Conservation (phyloP, 2,329 filamentous ascomycete genomes). For the Epichloe hybrida region DNA sequence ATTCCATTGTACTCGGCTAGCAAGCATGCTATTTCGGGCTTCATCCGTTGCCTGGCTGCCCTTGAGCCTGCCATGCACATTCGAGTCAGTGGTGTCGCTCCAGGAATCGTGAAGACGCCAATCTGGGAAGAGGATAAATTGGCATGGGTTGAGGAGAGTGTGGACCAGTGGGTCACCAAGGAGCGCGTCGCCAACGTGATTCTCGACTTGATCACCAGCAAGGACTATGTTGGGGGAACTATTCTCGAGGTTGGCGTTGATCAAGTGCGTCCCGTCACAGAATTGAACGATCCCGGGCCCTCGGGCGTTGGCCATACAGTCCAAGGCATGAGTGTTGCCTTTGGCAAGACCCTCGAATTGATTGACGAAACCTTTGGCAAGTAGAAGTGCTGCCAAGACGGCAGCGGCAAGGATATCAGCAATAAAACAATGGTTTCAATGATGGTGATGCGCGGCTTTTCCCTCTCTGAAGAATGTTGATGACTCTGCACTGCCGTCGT, state of each 20-base stretch:
- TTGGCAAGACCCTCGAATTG: not conserved
- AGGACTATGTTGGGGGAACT: slow-evolving; percentile 15
- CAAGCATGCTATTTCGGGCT: slow-evolving; percentile 16
- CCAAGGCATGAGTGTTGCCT: not conserved
- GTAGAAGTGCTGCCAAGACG: not conserved
- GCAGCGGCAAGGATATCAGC: too few relatives aligned
- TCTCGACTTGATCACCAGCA: slow-evolving; percentile 18
- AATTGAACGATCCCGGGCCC: slow-evolving; percentile 7
- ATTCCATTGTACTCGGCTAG: slow-evolving; percentile 17
- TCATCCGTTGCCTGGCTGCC: slow-evolving; percentile 18
- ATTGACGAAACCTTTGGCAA: slow-evolving; percentile 3
- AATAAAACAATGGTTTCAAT: too few relatives aligned
- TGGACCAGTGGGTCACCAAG: slow-evolving; percentile 20
- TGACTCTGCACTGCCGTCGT: too few relatives aligned
- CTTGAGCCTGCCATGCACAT: slow-evolving; percentile 17
- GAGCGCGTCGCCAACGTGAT: slow-evolving; percentile 24
- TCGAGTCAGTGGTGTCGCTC: slow-evolving; percentile 23
- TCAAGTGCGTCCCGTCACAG: slow-evolving; percentile 2
- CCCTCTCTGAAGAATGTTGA: too few relatives aligned
- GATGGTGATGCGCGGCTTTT: too few relatives aligned
- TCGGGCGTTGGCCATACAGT: not conserved
- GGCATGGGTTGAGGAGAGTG: slow-evolving; percentile 13
- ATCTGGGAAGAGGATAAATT: slow-evolving; percentile 25
- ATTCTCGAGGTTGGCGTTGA: slow-evolving; percentile 6
- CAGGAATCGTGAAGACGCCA: slow-evolving; percentile 23